Base-by-base conservation (phyloP, 208 protist genomes). In the Trypanosoma theileri region DNA sequence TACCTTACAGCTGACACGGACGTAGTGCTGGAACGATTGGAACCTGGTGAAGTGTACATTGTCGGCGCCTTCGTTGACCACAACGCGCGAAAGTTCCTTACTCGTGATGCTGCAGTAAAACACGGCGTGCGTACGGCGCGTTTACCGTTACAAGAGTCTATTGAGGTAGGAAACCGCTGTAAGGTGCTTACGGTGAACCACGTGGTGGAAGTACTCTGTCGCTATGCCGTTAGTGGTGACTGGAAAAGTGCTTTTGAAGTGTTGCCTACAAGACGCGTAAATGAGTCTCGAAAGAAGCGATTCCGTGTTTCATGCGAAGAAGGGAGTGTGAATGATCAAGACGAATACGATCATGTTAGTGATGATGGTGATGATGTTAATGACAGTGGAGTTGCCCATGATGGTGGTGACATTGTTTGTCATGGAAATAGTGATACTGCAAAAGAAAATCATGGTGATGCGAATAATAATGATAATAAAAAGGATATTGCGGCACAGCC, bases 161-260 rank as follows among this genome's bases (percentile, higher is more conserved):
- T 96, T 40, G 75, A 81, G n/a, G 57, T 96, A 4, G 84, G 89
- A 40, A 94, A 96, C 61, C 86, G 85, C 9, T 95, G 87, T 75
- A 91, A 92, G 59, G 89, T 96, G 40, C 80, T 96, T 12, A 96
- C 92, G 16, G 89, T 96, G 62, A 96, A 96, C 59, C 92, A 96
- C 68, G 79, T 95, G 10, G 80, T 87, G 12, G 79, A 93, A 13
- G 82, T 92, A 48, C 84, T 96, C 14, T 80, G 79, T n/a, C 67
- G 57, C 12, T 96, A 85, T 59, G 57, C 66, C 42, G 67, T 73
- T 8, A 59, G 71, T 19, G 64, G 68, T 14, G 73, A 91, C 66
- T 96, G 92, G 92, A 52, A 45, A 8, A 48, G 13, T 0, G 89
- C 89, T 0, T 79, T 96, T 68, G 81, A 92, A 45, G 82, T 80